Percentiles rank a stretch among this genome's conserved stretches.
Conservation (phyloP, 75 land plant species). For the Cupressus sempervirens region DNA sequence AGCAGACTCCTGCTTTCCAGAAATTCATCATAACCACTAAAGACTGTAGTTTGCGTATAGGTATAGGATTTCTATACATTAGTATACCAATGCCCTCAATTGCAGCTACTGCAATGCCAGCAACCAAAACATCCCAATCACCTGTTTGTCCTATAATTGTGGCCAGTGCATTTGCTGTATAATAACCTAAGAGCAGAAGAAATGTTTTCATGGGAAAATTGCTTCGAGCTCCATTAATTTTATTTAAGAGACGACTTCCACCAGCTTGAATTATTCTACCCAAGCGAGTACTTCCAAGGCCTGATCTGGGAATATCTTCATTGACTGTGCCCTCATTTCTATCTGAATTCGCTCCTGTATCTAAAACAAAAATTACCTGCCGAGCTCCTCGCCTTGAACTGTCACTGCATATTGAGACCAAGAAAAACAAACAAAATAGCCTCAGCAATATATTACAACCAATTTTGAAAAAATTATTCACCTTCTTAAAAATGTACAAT, state of each 20-base stretch:
- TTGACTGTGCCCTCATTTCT: conserved; percentile 23
- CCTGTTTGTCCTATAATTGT: conserved; percentile 97
- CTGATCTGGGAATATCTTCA: conserved; percentile 22
- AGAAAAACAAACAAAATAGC: not conserved
- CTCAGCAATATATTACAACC: not conserved
- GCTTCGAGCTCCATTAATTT: conserved; percentile 68
- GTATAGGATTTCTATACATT: conserved; percentile 58
- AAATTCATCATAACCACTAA: conserved; percentile 75
- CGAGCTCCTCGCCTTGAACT: conserved; percentile 17
- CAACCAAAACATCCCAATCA: conserved; percentile 97
- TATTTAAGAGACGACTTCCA: conserved; percentile 51
- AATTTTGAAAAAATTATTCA: not conserved
- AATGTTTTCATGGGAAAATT: conserved; percentile 88
- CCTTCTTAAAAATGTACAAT: not conserved
- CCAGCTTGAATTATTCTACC: conserved; percentile 63
- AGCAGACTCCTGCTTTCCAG: conserved; percentile 95
- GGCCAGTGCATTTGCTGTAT: conserved; percentile 92
- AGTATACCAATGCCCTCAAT: conserved; percentile 95
- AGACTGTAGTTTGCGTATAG: conserved; percentile 37
- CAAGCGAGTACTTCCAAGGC: conserved; percentile 62
- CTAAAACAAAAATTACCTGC: conserved; percentile 37
- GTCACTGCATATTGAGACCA: conserved; percentile 12
- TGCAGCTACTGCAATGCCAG: conserved; percentile 87
- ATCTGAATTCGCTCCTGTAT: conserved; percentile 40
- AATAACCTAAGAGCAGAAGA: conserved; percentile 87